Evolutionary conservation across 2,329 filamentous ascomycete species (phyloP), one percentile per base, ranked within the genome.

Genomic region (Arachnomyces sp.): DNA sequence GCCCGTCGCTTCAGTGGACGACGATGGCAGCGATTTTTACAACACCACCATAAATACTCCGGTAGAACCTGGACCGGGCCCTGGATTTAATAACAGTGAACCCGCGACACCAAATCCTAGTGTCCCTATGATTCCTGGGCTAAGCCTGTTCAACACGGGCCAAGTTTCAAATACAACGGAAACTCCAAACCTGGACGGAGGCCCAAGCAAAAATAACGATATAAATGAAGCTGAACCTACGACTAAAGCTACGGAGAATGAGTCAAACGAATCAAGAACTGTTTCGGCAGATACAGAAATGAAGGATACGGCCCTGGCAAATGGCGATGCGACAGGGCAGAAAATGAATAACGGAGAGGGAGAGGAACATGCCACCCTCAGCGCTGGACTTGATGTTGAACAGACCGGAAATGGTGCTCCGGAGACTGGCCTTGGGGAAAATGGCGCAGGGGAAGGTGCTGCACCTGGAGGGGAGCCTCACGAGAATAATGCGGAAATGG

Each of bases 21-120:
- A 64, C 40, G 57, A 62, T 51, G 61, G 53, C 36, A 66, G 61
- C 43, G 61, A 67, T 51, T 65, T 66, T 33, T 66, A 67, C 52
- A 65, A 63, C 39, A 66, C 63, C 7, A 60, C 61, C 3, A 47
- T 57, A 40, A 49, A 46, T 9, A 61, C 57, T 0, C 59, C 60
- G 3, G 45, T 54, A 15, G 42, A 41, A 13, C 43, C 34, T n/a
- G 42, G 44, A 4, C 37, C 35, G 13, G 29, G 46, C 36, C 36
- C 36, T 14, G 34, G 43, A 11, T 7, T 30, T 11, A 37, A 46
- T 35, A 36, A 43, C 3, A 47, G 39, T 13, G 51, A 52, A 28
- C 25, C 47, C 2, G 17, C 46, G 3, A 40, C 34, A 4, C 36
- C 50, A 2, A 43, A 52, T 7, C 48, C 55, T 21, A 31, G 50